These are phyloP conservation scores for Insectozyma bohioensis DNA, from an alignment of 1,139 yeast genomes.

Conservation along the genomic window DNA sequence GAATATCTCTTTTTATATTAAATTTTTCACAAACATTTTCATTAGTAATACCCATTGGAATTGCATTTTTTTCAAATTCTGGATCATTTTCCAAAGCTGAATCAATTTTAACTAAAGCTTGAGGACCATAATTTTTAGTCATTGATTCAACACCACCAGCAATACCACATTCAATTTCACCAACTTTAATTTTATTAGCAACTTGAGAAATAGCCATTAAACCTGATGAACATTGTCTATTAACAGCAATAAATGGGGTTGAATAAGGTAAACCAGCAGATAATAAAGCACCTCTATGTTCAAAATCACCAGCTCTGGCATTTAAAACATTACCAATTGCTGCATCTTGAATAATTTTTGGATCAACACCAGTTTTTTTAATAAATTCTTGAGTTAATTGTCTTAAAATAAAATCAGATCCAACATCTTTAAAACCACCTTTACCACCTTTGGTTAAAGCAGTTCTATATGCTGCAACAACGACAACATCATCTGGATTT, in stretches of 20 bases:
- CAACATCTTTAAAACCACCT: constrained; percentile 36
- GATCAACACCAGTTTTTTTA: constrained; percentile 26
- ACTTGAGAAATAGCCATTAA: constrained; percentile 37
- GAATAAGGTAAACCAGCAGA: constrained; percentile 34
- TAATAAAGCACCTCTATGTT: constrained; percentile 68
- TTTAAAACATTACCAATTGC: constrained; percentile 81
- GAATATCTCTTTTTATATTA: constrained; percentile 59
- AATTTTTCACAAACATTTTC: constrained; percentile 39
- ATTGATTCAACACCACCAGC: constrained; percentile 48
- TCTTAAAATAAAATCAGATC: constrained; percentile 35
- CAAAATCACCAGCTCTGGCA: constrained; percentile 83
- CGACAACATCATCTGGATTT: constrained; percentile 24
- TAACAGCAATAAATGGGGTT: constrained; percentile 37
- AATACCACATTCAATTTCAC: constrained; percentile 33
- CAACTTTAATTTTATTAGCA: constrained; percentile 32
- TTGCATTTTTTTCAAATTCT: constrained; percentile 22
- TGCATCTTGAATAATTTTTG: constrained; percentile 60
- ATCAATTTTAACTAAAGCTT: constrained; percentile 25
- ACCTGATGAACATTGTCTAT: constrained; percentile 44
- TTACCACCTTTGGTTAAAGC: constrained; percentile 37
- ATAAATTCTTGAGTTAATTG: constrained; percentile 29
- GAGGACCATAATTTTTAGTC: constrained; percentile 42
- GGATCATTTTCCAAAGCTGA: constrained; percentile 19
- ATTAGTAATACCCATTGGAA: constrained; percentile 71
- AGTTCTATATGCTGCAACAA: constrained; percentile 36